Evolutionary conservation across 2,329 filamentous ascomycete genomes (phyloP).

Genomic region (Diaporthe sp.): DNA sequence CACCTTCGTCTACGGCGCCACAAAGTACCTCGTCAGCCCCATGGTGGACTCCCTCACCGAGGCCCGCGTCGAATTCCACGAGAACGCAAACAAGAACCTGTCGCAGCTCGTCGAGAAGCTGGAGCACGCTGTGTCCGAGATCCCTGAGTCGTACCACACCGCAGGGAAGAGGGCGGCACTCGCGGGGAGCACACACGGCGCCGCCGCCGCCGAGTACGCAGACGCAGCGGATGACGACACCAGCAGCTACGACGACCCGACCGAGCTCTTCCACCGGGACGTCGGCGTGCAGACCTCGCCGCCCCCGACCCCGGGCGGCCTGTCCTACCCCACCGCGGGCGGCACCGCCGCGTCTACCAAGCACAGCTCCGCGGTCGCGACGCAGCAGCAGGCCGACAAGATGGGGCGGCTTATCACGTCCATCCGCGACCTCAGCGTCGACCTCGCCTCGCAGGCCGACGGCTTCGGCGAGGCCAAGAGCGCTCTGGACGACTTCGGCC

Average conservation of each 20-base stretch:
- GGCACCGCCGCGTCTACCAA: slow-evolving; percentile 32
- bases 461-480: slow-evolving; percentile 66
- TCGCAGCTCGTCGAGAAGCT: slow-evolving; percentile 64
- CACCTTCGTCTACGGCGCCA: slow-evolving; percentile 78
- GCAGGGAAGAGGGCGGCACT: slow-evolving; percentile 44
- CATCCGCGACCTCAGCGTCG: slow-evolving; percentile 59
- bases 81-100: slow-evolving; percentile 61
- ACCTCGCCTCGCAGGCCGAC: slow-evolving; percentile 61
- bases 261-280: slow-evolving; percentile 86
- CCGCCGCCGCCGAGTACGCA: slow-evolving; percentile 31
- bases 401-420: slow-evolving; percentile 60
- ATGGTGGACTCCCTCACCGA: slow-evolving; percentile 68
- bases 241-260: slow-evolving; percentile 74
- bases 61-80: slow-evolving; percentile 67
- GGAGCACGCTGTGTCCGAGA: slow-evolving; percentile 71
- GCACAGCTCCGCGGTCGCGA: slow-evolving; percentile 44
- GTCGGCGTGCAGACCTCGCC: slow-evolving; percentile 83
- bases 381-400: slow-evolving; percentile 57
- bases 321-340: slow-evolving; percentile 44
- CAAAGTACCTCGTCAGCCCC: slow-evolving; percentile 76
- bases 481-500: slow-evolving; percentile 70
- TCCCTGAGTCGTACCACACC: slow-evolving; percentile 59
- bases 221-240: slow-evolving; percentile 51
- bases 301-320: slow-evolving; percentile 56
- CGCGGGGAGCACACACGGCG: slow-evolving; percentile 41